phyloP scores from a whole-genome alignment of 2,329 filamentous ascomycete species.

The Penicillium capsulatum region DNA sequence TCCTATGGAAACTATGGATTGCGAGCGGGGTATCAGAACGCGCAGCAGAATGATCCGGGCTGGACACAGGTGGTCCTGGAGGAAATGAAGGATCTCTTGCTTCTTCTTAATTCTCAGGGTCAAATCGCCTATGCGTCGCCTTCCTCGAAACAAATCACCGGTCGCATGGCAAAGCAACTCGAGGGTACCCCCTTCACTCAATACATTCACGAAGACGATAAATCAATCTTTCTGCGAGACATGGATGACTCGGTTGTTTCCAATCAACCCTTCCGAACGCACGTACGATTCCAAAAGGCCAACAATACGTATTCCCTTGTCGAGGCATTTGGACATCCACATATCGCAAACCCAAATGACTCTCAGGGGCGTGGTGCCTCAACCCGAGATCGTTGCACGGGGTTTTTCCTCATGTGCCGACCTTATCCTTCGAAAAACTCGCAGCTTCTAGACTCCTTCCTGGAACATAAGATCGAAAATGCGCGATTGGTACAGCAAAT shows the following conservation, averaged over 20 bases:
- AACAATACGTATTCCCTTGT: constrained; percentile 75
- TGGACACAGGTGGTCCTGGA: constrained; percentile 89
- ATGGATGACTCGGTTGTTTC: constrained; percentile 84
- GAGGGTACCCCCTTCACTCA: constrained; percentile 73
- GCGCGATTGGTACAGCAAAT: constrained; percentile 81
- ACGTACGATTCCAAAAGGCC: constrained; percentile 75
- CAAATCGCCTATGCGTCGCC: constrained; percentile 82
- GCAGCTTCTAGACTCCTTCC: constrained; percentile 79
- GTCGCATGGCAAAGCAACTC: constrained; percentile 67
- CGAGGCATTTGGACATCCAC: constrained; percentile 87
- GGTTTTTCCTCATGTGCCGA: constrained; percentile 89
- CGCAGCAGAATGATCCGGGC: constrained; percentile 60
- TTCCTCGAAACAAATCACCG: constrained; percentile 68
- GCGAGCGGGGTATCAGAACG: constrained; percentile 23
- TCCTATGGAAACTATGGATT: constrained; percentile 14
- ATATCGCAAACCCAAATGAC: constrained; percentile 65
- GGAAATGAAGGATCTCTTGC: constrained; percentile 81
- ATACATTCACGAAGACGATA: constrained; percentile 81
- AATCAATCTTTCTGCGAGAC: constrained; percentile 75
- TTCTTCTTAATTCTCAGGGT: constrained; percentile 81
- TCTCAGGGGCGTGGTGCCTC: constrained; percentile 62
- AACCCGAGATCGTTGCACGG: constrained; percentile 68
- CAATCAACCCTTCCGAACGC: constrained; percentile 74
- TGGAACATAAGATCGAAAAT: constrained; percentile 96
- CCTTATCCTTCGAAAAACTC: constrained; percentile 88